Percentiles rank a stretch among this genome's conserved stretches.
These are phyloP conservation scores for Aspergillus sp. DNA, from an alignment of 2,329 filamentous ascomycete genomes.

Conservation along the genomic window DNA sequence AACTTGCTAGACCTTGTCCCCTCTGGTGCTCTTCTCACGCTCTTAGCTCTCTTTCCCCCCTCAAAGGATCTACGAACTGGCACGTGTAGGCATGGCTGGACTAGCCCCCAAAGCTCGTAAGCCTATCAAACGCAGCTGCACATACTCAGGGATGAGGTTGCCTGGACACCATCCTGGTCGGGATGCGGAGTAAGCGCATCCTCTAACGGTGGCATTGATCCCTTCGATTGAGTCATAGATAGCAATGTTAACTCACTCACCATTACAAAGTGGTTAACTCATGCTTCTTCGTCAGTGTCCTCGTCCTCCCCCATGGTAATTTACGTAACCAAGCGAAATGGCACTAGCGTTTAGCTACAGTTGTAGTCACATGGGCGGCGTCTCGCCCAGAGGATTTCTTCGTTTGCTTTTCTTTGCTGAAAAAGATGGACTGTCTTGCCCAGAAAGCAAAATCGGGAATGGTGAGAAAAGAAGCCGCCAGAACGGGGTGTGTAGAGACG, in stretches of 20 bases:
- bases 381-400: background rate
- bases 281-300: background rate
- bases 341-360: background rate
- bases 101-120: slow-evolving; percentile 10
- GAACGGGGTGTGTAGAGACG: background rate
- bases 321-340: slow-evolving; percentile 3
- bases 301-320: background rate
- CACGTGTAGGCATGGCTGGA: slow-evolving; percentile 22
- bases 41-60: slow-evolving; percentile 5
- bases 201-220: slow-evolving; percentile 2
- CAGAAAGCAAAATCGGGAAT: background rate
- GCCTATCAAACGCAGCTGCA: slow-evolving; percentile 10
- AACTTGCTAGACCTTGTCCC: background rate
- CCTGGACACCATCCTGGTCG: slow-evolving; percentile 6
- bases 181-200: slow-evolving; percentile 1
- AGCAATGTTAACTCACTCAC: background rate
- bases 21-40: slow-evolving; percentile 3
- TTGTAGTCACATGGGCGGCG: background rate
- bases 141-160: slow-evolving; percentile 8
- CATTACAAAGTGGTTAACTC: too few species aligned
- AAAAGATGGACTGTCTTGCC: background rate
- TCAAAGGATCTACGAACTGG: slow-evolving; percentile 23
- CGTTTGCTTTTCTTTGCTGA: background rate
- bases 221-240: background rate
- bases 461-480: background rate